phyloP scores from a whole-genome alignment of 1,139 yeast species.

The Diutina scorzettiae region DNA sequence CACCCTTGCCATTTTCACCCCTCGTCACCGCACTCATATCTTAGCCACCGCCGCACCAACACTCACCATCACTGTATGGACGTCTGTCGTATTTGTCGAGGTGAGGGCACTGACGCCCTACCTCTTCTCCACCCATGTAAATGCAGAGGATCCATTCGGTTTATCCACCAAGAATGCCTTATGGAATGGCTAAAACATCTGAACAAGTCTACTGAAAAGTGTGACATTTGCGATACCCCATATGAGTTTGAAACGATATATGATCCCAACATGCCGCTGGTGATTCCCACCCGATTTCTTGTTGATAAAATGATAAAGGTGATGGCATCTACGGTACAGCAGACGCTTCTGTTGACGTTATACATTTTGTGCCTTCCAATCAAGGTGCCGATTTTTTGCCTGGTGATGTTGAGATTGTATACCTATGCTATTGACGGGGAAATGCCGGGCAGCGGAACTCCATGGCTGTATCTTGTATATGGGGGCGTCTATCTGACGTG shows the following conservation, averaged over 20 bases:
- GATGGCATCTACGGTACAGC: slow-evolving; percentile 15
- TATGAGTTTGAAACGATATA: slow-evolving; percentile 65
- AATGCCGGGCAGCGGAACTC: slow-evolving; percentile 24
- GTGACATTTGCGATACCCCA: slow-evolving; percentile 83
- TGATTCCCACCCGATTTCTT: slow-evolving; percentile 42
- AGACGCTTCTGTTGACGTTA: slow-evolving; percentile 19
- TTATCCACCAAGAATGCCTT: slow-evolving; percentile 85
- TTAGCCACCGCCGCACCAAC: not conserved
- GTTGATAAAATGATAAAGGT: slow-evolving; percentile 25
- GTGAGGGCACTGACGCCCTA: slow-evolving; percentile 68
- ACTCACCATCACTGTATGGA: slow-evolving; percentile 8
- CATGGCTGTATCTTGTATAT: not conserved
- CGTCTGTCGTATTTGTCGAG: slow-evolving; percentile 86
- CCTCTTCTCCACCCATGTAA: slow-evolving; percentile 89
- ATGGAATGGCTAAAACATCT: slow-evolving; percentile 74
- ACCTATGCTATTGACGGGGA: slow-evolving; percentile 44
- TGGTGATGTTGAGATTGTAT: slow-evolving; percentile 35
- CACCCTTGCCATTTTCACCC: too few species aligned
- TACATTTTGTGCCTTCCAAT: slow-evolving; percentile 30
- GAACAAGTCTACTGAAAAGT: slow-evolving; percentile 47
- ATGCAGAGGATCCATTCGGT: slow-evolving; percentile 88
- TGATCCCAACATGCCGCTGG: slow-evolving; percentile 56
- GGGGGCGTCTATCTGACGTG: slow-evolving; percentile 8
- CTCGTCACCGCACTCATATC: too few species aligned
- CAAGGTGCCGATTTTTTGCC: slow-evolving; percentile 50